These are phyloP conservation scores for Capronia coronata DNA, from an alignment of 2,329 filamentous ascomycete species.

Conservation along the genomic window DNA sequence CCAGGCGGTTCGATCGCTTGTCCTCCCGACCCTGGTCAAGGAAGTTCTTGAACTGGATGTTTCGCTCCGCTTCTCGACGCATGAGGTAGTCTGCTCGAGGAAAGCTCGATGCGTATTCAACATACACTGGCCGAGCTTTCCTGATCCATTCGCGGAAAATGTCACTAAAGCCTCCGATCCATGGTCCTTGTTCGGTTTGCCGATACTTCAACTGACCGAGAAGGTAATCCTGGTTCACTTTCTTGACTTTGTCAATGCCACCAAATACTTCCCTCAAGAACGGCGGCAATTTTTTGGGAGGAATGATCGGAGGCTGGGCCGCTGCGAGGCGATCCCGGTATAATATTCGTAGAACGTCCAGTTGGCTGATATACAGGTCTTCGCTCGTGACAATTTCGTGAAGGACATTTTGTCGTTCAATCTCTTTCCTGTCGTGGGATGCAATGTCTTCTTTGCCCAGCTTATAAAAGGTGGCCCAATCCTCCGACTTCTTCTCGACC, in stretches of 20 bases:
- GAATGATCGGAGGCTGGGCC: slow-evolving; percentile 72
- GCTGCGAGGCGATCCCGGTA: slow-evolving; percentile 74
- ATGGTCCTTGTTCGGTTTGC: slow-evolving; percentile 93
- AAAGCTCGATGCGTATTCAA: slow-evolving; percentile 85
- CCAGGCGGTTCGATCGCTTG: slow-evolving; percentile 71
- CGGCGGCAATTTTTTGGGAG: slow-evolving; percentile 66
- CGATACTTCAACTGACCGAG: slow-evolving; percentile 92
- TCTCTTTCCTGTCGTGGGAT: slow-evolving; percentile 70
- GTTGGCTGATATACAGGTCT: slow-evolving; percentile 80
- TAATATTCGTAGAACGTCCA: slow-evolving; percentile 75
- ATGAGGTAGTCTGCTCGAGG: slow-evolving; percentile 77
- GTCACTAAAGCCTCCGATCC: slow-evolving; percentile 88
- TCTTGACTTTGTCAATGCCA: slow-evolving; percentile 78
- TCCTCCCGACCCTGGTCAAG: slow-evolving; percentile 73
- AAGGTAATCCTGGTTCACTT: slow-evolving; percentile 87
- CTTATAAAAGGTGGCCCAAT: slow-evolving; percentile 87
- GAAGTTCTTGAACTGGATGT: slow-evolving; percentile 79
- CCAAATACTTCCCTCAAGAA: slow-evolving; percentile 86
- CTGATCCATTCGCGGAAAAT: slow-evolving; percentile 98
- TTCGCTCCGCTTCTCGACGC: slow-evolving; percentile 74
- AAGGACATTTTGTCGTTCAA: slow-evolving; percentile 86
- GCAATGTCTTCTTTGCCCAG: slow-evolving; percentile 71
- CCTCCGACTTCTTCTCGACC: slow-evolving; percentile 62
- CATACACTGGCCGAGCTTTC: slow-evolving; percentile 80
- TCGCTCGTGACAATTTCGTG: slow-evolving; percentile 95